Evolutionary conservation across 2,329 filamentous ascomycete genomes (phyloP), one percentile per base, ranked within the genome.

Genomic region (Coleophoma crateriformis): DNA sequence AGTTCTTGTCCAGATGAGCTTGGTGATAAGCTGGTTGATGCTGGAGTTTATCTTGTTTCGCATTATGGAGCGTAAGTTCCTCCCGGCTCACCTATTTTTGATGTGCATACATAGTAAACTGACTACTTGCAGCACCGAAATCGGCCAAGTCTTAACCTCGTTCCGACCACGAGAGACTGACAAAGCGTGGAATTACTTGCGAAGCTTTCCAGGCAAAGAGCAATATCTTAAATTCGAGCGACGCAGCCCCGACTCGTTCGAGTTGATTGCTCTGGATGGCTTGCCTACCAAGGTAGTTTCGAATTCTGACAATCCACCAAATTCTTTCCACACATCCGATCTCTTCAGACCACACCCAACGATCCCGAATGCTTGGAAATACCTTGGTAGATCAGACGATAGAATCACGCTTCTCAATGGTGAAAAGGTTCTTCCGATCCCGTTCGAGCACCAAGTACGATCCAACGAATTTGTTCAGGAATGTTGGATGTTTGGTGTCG

Each of bases 161-260:
- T 74, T 77, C 54, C 69, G 81, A 10, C 68, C 73, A 0, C 19
- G 6, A 11, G 60, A 62, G 3, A 72, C 66, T 2, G 82, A 85
- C 60, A 74, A 73, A 39, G 74, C 70, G 3, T 86, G 82, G 82
- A 77, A 82, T 57, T 85, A 82, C 53, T 63, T 83, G n/a, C 72
- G 73, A 11, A 55, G 55, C 17, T 34, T 54, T 7, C 46, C 49
- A 37, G 32, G 48, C 8, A 45, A 34, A 11, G 32, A 35, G 11
- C 46, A 50, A 19, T 58, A 47, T 37, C 48, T 60, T 3, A 34
- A 45, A 7, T 53, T 57, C 51, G 50, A 27, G 5, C 50, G 39
- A 15, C 49, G 46, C 33, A 49, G 35, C 12, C 37, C 46, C 3
- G 45, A 47, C 11, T 49, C 50, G 5, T 57, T 48, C 19, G 54